A percentile compares a stretch with the other conserved stretches of the same genome.
Conservation (phyloP, 2,329 filamentous ascomycete species). For the Pseudogymnoascus sp. region DNA sequence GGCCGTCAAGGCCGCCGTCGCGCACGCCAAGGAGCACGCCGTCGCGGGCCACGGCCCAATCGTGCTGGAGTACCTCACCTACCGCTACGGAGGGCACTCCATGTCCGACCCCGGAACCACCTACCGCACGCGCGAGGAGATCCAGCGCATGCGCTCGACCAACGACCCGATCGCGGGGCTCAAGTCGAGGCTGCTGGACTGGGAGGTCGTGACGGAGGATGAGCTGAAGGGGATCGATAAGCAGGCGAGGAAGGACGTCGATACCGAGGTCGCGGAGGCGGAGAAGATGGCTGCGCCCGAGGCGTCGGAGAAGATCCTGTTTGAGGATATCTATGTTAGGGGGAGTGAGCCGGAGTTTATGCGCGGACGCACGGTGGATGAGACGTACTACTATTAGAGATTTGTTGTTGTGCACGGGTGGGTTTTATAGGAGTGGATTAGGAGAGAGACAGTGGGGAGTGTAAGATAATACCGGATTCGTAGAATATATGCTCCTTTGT, state of each 20-base stretch:
- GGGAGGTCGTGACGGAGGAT: conserved; percentile 83
- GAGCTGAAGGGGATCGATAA: conserved; percentile 96
- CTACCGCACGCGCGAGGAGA: conserved; percentile 98
- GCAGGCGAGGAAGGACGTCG: conserved; percentile 76
- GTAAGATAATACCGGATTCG: neutral
- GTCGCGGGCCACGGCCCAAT: conserved; percentile 78
- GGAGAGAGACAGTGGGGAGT: neutral
- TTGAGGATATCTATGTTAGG: conserved; percentile 90
- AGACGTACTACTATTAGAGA: conserved; percentile 68
- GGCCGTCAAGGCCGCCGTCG: conserved; percentile 90
- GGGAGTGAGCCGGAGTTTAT: conserved; percentile 83
- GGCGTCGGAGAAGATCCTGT: conserved; percentile 71
- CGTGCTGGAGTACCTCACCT: conserved; percentile 97
- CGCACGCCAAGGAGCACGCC: conserved; percentile 88
- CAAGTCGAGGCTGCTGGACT: conserved; percentile 97
- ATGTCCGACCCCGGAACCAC: conserved; percentile 99
- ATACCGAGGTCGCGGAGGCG: conserved; percentile 80
- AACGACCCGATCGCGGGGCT: conserved; percentile 96
- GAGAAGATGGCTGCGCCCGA: conserved; percentile 83
- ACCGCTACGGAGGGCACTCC: conserved; percentile 98
- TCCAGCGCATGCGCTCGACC: conserved; percentile 98
- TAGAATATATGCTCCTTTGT: neutral
- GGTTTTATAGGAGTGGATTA: too few relatives aligned
- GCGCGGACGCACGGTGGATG: conserved; percentile 78
- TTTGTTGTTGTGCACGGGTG: too few relatives aligned